Percentiles rank a stretch among this genome's conserved stretches.
Conservation (phyloP, 192 early-diverging fungal species). For the Entomortierella parvispora region DNA sequence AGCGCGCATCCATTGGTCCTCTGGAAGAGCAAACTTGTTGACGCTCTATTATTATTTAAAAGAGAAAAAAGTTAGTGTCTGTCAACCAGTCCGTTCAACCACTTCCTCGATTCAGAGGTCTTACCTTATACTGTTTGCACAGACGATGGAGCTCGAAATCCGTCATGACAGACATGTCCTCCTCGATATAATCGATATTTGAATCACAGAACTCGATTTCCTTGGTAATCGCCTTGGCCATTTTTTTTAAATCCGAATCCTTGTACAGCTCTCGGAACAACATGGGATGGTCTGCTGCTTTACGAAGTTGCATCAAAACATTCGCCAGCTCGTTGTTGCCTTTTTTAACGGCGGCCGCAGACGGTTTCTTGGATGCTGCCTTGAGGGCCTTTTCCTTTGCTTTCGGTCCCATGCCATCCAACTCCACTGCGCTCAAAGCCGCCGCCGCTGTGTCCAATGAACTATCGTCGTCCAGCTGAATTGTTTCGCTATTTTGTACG, state of each 20-base stretch:
- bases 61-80: not conserved
- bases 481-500: constrained; percentile 13
- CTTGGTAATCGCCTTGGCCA: constrained; percentile 74
- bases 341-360: constrained; percentile 3
- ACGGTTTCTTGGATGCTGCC: constrained; percentile 16
- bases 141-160: constrained; percentile 88
- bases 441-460: constrained; percentile 11
- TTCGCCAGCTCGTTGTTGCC: constrained; percentile 55
- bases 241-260: constrained; percentile 62
- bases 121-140: constrained; percentile 68
- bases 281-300: constrained; percentile 87
- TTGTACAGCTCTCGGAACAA: constrained; percentile 75
- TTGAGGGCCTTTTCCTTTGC: constrained; percentile 19
- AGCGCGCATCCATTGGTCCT: constrained; percentile 73
- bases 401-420: constrained; percentile 29
- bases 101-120: not conserved
- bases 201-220: constrained; percentile 83
- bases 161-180: constrained; percentile 89
- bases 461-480: constrained; percentile 3
- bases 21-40: constrained; percentile 55
- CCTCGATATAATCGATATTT: constrained; percentile 75
- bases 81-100: not conserved
- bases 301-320: constrained; percentile 85
- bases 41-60: constrained; percentile 34
- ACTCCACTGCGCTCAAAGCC: constrained; percentile 9